Conservation (phyloP, 208 protist species). For the Trypanosoma lewisi region DNA sequence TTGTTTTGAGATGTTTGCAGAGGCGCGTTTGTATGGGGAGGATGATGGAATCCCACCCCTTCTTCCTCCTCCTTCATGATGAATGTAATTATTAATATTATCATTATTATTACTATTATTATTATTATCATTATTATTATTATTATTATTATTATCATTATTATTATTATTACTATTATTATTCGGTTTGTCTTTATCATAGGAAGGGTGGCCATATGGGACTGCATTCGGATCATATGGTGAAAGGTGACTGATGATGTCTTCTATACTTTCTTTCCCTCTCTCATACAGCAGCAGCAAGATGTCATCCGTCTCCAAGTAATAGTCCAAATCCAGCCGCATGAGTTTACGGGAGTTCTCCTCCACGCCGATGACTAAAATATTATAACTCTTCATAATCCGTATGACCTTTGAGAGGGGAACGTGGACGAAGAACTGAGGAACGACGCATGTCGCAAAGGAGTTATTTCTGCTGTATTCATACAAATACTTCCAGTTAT, state of each 20-base stretch:
- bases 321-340: constrained; percentile 66
- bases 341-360: constrained; percentile 47
- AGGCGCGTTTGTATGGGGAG: not conserved
- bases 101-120: too few relatives aligned
- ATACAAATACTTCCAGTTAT: constrained; percentile 80
- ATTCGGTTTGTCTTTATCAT: too few relatives aligned
- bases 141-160: too few relatives aligned
- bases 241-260: constrained; percentile 46
- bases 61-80: too few relatives aligned
- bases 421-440: constrained; percentile 48
- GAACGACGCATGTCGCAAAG: constrained; percentile 62
- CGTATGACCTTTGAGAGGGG: constrained; percentile 41
- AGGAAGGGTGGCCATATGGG: too few relatives aligned
- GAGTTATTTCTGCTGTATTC: constrained; percentile 78
- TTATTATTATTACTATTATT: too few relatives aligned
- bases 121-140: too few relatives aligned
- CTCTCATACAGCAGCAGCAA: constrained; percentile 71
- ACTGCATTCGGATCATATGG: too few relatives aligned
- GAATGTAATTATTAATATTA: too few relatives aligned
- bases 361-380: constrained; percentile 76
- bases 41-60: not conserved
- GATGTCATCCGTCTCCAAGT: constrained; percentile 47
- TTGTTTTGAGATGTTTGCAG: constrained; percentile 20
- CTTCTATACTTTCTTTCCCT: constrained; percentile 43
- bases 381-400: constrained; percentile 58